Evolutionary conservation across 2,329 filamentous ascomycete genomes (phyloP), one percentile per base, ranked within the genome.

Genomic region (Aaosphaeria arxii): DNA sequence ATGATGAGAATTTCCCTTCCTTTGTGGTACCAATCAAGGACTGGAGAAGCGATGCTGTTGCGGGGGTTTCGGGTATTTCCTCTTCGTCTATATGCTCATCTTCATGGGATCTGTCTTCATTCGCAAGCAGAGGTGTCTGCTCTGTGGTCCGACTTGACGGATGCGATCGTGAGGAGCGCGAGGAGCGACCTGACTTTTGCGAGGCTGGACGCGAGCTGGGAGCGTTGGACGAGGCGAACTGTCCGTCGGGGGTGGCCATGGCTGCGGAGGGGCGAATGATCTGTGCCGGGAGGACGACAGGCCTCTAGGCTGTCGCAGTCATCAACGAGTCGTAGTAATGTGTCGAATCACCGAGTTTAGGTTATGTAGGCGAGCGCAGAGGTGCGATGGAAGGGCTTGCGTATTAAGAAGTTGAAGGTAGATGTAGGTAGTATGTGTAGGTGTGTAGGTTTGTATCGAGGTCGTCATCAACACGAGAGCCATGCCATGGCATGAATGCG

Each of bases 61-160:
- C 69, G 13, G 67, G 59, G 13, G 69, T 64, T 28, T 49, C 51
- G 6, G 50, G 54, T 40, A 47, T 49, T 13, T 63, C 59, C 11
- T 61, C 54, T 6, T 58, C 60, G 38, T 59, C 54, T 11, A 44
- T 43, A 35, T 62, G 55, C 40, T 56, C 50, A 6, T 56, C 58
- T 41, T 62, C 47, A 36, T 66, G 57, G 44, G 50, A 53, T 11
- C 51, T 39, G 40, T 66, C 59, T 32, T 63, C 55, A 48, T 60
- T 52, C 24, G 61, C 53, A 42, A 75, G 60, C 31, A 75, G 56
- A 24, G 73, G 72, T 31, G 73, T 74, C 50, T 65, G 51, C 51
- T 75, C 73, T 29, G 69, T 67, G 29, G 67, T 61, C 40, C 57
- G 54, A 32, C 56, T 66, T 11, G 65, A 67, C 36, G 60, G 51